Percentiles rank a stretch among this genome's conserved stretches.
phyloP scores from a whole-genome alignment of 371 early-diverging fungal species.

The Rhizopus delemar region DNA sequence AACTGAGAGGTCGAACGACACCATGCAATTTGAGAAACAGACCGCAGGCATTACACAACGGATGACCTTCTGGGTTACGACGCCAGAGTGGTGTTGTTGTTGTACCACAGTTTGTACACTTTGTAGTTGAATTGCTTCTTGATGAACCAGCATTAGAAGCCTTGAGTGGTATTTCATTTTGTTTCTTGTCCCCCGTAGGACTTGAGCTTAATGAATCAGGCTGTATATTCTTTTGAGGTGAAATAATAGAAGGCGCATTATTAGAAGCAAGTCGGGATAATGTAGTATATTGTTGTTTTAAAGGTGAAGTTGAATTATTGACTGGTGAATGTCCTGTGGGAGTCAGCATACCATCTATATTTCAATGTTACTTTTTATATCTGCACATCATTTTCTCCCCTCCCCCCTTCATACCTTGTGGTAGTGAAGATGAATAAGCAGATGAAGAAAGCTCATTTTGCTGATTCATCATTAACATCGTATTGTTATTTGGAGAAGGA shows the following conservation, averaged over 20 bases:
- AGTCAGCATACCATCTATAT: conserved; percentile 4
- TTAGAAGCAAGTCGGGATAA: conserved; percentile 3
- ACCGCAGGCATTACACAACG: conserved; percentile 71
- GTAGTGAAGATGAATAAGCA: conserved; percentile 11
- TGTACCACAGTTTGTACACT: conserved; percentile 91
- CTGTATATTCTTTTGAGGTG: conserved; percentile 6
- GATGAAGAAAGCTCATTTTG: conserved; percentile 4
- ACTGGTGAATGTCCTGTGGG: conserved; percentile 14
- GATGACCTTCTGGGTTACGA: conserved; percentile 73
- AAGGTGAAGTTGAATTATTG: conserved; percentile 5
- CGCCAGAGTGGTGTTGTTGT: conserved; percentile 97
- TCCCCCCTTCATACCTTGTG: conserved; percentile 19
- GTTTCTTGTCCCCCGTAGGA: conserved; percentile 1
- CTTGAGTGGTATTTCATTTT: conserved; percentile 9
- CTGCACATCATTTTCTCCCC: background rate
- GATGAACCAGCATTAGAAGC: conserved; percentile 1
- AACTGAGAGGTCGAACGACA: conserved; percentile 76
- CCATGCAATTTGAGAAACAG: conserved; percentile 84
- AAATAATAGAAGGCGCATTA: background rate
- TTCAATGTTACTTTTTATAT: background rate
- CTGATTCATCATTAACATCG: background rate
- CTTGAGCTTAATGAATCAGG: conserved; percentile 2
- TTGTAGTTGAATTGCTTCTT: conserved; percentile 24
- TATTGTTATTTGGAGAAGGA: conserved; percentile 1
- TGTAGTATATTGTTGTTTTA: conserved; percentile 1